Conservation (phyloP, 1,139 yeast species). For the Scheffersomyces parashehatae region DNA sequence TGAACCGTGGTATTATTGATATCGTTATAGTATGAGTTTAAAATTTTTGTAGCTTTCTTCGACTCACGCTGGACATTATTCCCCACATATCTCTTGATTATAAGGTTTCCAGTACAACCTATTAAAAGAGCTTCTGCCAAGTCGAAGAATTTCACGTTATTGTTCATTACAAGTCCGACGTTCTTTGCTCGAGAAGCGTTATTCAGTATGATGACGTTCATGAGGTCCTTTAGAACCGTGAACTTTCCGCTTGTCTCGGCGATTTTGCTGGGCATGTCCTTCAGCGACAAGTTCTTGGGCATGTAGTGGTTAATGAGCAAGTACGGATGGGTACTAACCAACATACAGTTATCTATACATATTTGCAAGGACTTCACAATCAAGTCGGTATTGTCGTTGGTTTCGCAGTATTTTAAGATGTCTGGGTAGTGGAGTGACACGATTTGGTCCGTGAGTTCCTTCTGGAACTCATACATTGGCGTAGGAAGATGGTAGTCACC, state of each 20-base stretch:
- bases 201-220: constrained; percentile 44
- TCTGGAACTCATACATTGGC: constrained; percentile 86
- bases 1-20: constrained; percentile 31
- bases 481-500: constrained; percentile 84
- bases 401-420: constrained; percentile 82
- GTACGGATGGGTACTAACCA: constrained; percentile 88
- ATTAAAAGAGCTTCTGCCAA: constrained; percentile 73
- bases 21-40: constrained; percentile 9
- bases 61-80: constrained; percentile 47
- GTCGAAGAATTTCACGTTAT: constrained; percentile 56
- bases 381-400: constrained; percentile 55
- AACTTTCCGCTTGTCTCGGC: constrained; percentile 89
- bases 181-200: constrained; percentile 43
- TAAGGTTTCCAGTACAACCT: constrained; percentile 61
- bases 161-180: constrained; percentile 40
- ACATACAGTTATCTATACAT: constrained; percentile 70
- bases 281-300: constrained; percentile 77
- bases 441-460: constrained; percentile 89
- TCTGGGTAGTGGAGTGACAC: constrained; percentile 90
- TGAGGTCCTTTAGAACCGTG: constrained; percentile 60
- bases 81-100: constrained; percentile 68
- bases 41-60: constrained; percentile 20
- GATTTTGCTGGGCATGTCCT: constrained; percentile 73
- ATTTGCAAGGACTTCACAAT: constrained; percentile 70
- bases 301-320: constrained; percentile 79